These are phyloP conservation scores for Ocimum tenuiflorum DNA, from an alignment of 257 asterid species.

Conservation along the genomic window DNA sequence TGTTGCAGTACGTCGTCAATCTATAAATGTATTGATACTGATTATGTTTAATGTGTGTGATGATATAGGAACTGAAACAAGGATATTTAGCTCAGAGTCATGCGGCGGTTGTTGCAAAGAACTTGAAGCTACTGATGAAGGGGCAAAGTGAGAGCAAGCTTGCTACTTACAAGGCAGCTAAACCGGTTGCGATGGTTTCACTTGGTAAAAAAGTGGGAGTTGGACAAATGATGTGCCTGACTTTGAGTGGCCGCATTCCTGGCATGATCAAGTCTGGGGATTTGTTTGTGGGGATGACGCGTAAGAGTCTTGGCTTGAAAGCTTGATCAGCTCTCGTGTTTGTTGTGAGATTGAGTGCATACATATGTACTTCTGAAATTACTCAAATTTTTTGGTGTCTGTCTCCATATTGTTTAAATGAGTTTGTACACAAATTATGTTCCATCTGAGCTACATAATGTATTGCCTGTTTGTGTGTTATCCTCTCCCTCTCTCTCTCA, in stretches of 20 bases:
- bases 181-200: constrained; percentile 54
- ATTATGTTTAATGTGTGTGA: background rate
- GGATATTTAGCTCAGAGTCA: constrained; percentile 68
- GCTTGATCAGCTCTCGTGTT: background rate
- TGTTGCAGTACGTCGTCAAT: background rate
- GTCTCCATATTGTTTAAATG: no score
- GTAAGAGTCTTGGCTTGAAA: constrained; percentile 56
- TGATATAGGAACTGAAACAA: constrained; percentile 68
- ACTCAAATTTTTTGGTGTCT: background rate
- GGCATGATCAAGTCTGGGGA: constrained; percentile 79
- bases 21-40: no score
- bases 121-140: constrained; percentile 44
- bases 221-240: constrained; percentile 42
- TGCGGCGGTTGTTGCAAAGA: constrained; percentile 52
- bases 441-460: no score
- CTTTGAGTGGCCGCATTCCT: constrained; percentile 59
- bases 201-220: constrained; percentile 67
- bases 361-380: no score
- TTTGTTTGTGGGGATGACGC: constrained; percentile 55
- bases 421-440: no score
- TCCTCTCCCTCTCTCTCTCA: no score
- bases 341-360: background rate
- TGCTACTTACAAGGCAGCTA: constrained; percentile 48
- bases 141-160: constrained; percentile 36
- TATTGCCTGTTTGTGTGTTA: background rate